Evolutionary conservation across 1,284 basidiomycete genomes (phyloP).

Genomic region (Cutaneotrichosporon arboriforme): DNA sequence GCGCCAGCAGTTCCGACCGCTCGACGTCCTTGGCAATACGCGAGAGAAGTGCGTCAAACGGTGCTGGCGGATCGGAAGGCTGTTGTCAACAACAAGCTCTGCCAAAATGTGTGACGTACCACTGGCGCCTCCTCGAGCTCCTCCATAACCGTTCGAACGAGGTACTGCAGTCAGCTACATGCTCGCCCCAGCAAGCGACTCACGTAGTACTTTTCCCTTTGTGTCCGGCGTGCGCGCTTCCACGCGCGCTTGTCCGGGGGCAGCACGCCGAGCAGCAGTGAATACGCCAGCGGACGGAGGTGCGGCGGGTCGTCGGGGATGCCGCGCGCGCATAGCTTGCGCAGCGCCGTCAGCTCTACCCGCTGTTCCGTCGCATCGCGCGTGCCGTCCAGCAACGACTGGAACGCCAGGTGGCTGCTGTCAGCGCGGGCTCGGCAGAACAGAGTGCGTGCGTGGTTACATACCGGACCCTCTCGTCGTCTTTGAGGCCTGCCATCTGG

Average conservation of each 20-base stretch:
- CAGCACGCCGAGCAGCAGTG: slow-evolving; percentile 37
- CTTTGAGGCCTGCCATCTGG: not conserved
- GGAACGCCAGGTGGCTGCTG: slow-evolving; percentile 40
- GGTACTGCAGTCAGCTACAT: slow-evolving; percentile 12
- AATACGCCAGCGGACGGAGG: slow-evolving; percentile 42
- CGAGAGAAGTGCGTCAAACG: slow-evolving; percentile 31
- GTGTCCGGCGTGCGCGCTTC: slow-evolving; percentile 21
- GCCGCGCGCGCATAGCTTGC: slow-evolving; percentile 39
- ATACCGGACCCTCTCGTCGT: not conserved
- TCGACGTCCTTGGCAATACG: slow-evolving; percentile 40
- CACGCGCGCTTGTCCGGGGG: slow-evolving; percentile 37
- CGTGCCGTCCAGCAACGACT: slow-evolving; percentile 39
- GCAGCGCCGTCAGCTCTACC: slow-evolving; percentile 35
- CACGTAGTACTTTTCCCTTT: slow-evolving; percentile 37
- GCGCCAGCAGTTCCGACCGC: slow-evolving; percentile 34
- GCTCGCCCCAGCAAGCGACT: slow-evolving; percentile 1
- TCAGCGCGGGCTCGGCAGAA: not conserved
- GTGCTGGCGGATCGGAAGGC: slow-evolving; percentile 25
- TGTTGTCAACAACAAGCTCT: slow-evolving; percentile 1
- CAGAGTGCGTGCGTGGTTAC: not conserved
- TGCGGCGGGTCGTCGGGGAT: slow-evolving; percentile 44
- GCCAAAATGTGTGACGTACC: slow-evolving; percentile 14
- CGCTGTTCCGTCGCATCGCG: slow-evolving; percentile 24
- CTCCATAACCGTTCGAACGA: slow-evolving; percentile 30
- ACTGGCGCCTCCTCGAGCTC: slow-evolving; percentile 22